Evolutionary conservation across 2,329 filamentous ascomycete genomes (phyloP).

Genomic region (Colletotrichum sp.): DNA sequence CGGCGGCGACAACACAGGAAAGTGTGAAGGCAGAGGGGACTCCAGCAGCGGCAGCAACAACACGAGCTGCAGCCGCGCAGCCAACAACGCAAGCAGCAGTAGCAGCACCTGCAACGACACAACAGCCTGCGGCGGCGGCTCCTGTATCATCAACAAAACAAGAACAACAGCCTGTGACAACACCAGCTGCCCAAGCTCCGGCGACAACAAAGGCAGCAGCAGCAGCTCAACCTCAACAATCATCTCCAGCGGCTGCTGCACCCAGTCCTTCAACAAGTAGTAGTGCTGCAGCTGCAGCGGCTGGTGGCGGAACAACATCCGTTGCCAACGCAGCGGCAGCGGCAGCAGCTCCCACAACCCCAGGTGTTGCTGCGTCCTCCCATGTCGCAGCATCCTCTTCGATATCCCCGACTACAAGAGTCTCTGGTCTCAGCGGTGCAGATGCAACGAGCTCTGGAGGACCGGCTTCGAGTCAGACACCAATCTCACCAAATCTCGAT

Average conservation of each 20-base stretch:
- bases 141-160: not conserved
- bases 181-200: not conserved
- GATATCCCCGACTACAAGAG: not conserved
- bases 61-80: not conserved
- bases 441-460: not conserved
- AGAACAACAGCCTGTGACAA: not conserved
- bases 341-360: not conserved
- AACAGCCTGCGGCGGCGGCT: not conserved
- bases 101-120: not conserved
- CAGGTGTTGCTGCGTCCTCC: not conserved
- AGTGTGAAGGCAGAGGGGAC: not conserved
- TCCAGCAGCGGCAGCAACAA: not conserved
- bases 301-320: not conserved
- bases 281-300: not conserved
- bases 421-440: not conserved
- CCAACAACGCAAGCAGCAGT: not conserved
- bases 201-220: not conserved
- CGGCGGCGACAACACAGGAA: conserved; percentile 4
- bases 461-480: not conserved
- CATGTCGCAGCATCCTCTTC: not conserved
- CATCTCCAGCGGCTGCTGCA: not conserved
- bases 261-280: not conserved
- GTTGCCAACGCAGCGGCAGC: not conserved
- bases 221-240: not conserved
- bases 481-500: not conserved